A percentile compares a stretch with the other conserved stretches of the same genome.
Conservation (phyloP, 1,284 basidiomycete genomes). For the Phellinidium pouzarii region DNA sequence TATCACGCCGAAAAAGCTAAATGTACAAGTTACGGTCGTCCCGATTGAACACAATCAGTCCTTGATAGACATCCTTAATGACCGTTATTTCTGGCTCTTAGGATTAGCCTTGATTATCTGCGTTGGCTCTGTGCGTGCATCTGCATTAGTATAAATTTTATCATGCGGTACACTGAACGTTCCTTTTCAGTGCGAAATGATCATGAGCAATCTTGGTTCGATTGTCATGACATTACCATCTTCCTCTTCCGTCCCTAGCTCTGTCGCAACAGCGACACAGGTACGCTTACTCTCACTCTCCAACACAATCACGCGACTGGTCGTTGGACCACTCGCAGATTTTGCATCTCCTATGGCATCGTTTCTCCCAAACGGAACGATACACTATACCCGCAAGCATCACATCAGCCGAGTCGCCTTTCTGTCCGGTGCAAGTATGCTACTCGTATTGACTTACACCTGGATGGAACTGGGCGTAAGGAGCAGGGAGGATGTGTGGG, state of each 20-base stretch:
- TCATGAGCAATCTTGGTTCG: slow-evolving; percentile 71
- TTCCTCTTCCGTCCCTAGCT: slow-evolving; percentile 25
- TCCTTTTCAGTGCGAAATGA: slow-evolving; percentile 61
- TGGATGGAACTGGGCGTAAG: slow-evolving; percentile 47
- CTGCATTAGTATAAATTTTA: slow-evolving; percentile 19
- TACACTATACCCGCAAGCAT: slow-evolving; percentile 40
- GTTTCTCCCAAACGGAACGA: slow-evolving; percentile 32
- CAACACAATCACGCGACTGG: slow-evolving; percentile 64
- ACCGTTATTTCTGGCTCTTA: slow-evolving; percentile 55
- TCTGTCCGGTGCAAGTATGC: slow-evolving; percentile 39
- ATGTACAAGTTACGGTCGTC: slow-evolving; percentile 22
- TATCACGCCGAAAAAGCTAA: slow-evolving; percentile 26
- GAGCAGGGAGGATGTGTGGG: slow-evolving; percentile 48
- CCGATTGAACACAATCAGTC: slow-evolving; percentile 30
- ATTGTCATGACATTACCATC: slow-evolving; percentile 59
- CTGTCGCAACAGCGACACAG: slow-evolving; percentile 44
- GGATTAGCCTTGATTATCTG: slow-evolving; percentile 38
- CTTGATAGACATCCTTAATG: slow-evolving; percentile 41
- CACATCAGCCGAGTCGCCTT: slow-evolving; percentile 55
- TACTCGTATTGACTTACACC: slow-evolving; percentile 44
- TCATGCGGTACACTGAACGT: not conserved
- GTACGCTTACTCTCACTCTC: slow-evolving; percentile 63
- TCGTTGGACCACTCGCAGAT: slow-evolving; percentile 66
- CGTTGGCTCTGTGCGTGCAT: slow-evolving; percentile 64
- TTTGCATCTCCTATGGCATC: slow-evolving; percentile 53